phyloP scores from a whole-genome alignment of 441 rosid species.

The Omphalea diandra region DNA sequence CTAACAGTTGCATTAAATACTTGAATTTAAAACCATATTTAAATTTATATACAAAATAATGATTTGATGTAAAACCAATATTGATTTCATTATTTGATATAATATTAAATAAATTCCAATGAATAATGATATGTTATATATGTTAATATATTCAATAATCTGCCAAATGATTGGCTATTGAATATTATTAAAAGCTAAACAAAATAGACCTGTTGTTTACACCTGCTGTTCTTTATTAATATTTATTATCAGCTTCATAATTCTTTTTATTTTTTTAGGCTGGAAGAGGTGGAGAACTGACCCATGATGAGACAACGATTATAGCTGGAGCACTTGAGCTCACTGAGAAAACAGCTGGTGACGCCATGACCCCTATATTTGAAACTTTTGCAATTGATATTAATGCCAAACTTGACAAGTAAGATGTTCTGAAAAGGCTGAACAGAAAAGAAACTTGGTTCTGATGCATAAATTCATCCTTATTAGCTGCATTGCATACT shows the following conservation, averaged over 20 bases:
- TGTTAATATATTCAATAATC: too few relatives aligned
- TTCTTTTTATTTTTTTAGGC: constrained; percentile 50
- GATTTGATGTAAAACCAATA: too few relatives aligned
- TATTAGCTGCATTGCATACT: constrained; percentile 18
- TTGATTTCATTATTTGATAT: too few relatives aligned
- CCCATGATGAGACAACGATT: constrained; percentile 89
- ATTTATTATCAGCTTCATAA: constrained; percentile 9
- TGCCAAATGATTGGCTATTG: too few relatives aligned
- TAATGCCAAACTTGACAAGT: constrained; percentile 74
- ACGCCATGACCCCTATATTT: constrained; percentile 81
- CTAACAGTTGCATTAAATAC: too few relatives aligned
- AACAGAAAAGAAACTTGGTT: background rate
- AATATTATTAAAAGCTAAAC: too few relatives aligned
- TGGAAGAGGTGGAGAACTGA: constrained; percentile 91
- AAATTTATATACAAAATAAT: too few relatives aligned
- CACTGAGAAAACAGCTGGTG: constrained; percentile 68
- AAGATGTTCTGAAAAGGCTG: constrained; percentile 4
- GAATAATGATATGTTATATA: too few relatives aligned
- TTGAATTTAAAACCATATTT: too few relatives aligned
- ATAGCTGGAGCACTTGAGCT: constrained; percentile 97
- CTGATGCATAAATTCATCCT: constrained; percentile 6
- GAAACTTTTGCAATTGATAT: constrained; percentile 77
- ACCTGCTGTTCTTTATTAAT: background rate
- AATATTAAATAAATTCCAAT: too few relatives aligned
- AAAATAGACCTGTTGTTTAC: background rate